Evolutionary conservation across 1,284 basidiomycete species (phyloP).

Genomic region (Abortiporus biennis): DNA sequence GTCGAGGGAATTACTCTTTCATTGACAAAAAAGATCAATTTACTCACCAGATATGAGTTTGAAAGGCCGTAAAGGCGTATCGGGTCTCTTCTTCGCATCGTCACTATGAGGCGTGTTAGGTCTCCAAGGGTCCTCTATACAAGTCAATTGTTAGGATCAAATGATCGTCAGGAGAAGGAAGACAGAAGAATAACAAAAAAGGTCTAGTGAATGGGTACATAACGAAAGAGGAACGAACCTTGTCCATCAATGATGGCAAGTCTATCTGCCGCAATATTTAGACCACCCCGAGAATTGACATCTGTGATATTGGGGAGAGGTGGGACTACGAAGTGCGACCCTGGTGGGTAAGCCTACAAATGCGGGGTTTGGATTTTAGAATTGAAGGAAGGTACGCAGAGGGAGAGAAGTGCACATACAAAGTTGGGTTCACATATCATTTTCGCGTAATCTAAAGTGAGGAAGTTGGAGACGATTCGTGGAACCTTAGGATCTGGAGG

Average conservation of each 20-base stretch:
- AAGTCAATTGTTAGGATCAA: neutral
- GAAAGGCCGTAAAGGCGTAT: slow-evolving; percentile 71
- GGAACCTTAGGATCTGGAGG: slow-evolving; percentile 55
- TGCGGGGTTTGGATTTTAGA: neutral
- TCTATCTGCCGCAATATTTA: slow-evolving; percentile 63
- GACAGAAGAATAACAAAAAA: neutral
- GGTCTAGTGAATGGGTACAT: neutral
- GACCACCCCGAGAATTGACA: slow-evolving; percentile 74
- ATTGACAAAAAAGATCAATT: neutral
- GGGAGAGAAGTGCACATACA: no score
- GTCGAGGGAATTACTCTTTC: no score
- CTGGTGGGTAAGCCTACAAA: slow-evolving; percentile 68
- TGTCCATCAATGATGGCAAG: slow-evolving; percentile 86
- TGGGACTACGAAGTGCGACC: slow-evolving; percentile 67
- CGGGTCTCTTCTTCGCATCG: slow-evolving; percentile 59
- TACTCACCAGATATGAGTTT: slow-evolving; percentile 72
- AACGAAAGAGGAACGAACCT: slow-evolving; percentile 32
- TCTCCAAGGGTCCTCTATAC: slow-evolving; percentile 78
- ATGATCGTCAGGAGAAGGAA: slow-evolving; percentile 7
- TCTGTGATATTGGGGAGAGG: slow-evolving; percentile 64
- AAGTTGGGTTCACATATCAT: slow-evolving; percentile 70
- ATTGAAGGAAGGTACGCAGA: no score
- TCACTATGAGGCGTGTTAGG: slow-evolving; percentile 80
- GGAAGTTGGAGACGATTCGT: slow-evolving; percentile 64
- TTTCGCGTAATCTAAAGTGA: slow-evolving; percentile 72